These are phyloP conservation scores for Citrus inodora DNA, from an alignment of 345 rosid species.

Conservation along the genomic window DNA sequence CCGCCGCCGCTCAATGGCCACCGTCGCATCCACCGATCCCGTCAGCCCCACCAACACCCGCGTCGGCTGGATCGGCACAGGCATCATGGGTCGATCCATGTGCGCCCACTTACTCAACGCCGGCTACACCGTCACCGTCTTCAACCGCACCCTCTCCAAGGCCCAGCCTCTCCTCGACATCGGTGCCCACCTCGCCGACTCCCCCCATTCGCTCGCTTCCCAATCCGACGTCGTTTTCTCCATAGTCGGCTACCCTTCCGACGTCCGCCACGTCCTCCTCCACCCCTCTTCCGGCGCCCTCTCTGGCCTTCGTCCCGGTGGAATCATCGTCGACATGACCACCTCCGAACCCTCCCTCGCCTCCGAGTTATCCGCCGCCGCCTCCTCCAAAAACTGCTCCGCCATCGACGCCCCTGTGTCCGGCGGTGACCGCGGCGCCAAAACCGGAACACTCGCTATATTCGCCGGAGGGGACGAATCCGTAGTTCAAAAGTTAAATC, in stretches of 20 bases:
- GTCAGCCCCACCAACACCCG: slow-evolving; percentile 60
- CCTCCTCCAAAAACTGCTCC: slow-evolving; percentile 48
- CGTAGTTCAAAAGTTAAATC: slow-evolving; percentile 40
- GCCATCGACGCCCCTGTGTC: slow-evolving; percentile 80
- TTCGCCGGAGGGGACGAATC: slow-evolving; percentile 73
- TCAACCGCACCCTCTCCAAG: slow-evolving; percentile 81
- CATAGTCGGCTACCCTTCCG: slow-evolving; percentile 92
- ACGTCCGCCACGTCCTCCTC: slow-evolving; percentile 79
- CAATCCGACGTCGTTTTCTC: slow-evolving; percentile 84
- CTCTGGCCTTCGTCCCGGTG: slow-evolving; percentile 65
- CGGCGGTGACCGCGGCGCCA: slow-evolving; percentile 77
- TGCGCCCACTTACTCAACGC: slow-evolving; percentile 73
- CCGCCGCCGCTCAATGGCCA: slow-evolving; percentile 68
- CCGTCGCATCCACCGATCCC: slow-evolving; percentile 30
- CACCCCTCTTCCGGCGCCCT: slow-evolving; percentile 70
- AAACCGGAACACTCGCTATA: slow-evolving; percentile 61
- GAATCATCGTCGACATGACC: slow-evolving; percentile 90
- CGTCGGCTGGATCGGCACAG: slow-evolving; percentile 92
- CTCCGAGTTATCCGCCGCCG: slow-evolving; percentile 56
- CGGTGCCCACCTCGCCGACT: slow-evolving; percentile 66
- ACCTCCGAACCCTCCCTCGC: slow-evolving; percentile 96
- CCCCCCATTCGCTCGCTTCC: slow-evolving; percentile 62
- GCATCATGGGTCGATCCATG: slow-evolving; percentile 87
- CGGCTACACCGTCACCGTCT: slow-evolving; percentile 75
- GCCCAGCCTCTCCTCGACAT: slow-evolving; percentile 73